phyloP scores from a whole-genome alignment of 129 eudicot genomes.

The Logfia minima region DNA sequence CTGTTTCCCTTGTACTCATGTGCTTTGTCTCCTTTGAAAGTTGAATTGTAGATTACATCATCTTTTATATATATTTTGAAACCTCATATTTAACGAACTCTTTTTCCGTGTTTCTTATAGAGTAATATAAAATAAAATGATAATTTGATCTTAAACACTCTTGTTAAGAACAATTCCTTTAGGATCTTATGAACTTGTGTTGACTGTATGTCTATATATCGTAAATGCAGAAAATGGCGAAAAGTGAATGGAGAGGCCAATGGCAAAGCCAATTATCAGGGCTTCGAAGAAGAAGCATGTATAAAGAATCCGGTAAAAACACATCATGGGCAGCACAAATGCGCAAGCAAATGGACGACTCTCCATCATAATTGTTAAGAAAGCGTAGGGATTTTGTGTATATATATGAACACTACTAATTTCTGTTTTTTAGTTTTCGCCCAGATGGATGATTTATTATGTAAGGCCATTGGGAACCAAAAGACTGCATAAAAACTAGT shows the following conservation, averaged over 20 bases:
- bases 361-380: conserved; percentile 32
- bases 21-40: neutral
- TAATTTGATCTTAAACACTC: neutral
- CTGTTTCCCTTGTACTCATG: neutral
- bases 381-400: conserved; percentile 17
- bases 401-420: conserved; percentile 24
- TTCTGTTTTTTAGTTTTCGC: neutral
- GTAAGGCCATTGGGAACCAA: neutral
- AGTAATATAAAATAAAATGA: neutral
- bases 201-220: neutral
- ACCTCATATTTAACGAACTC: neutral
- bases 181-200: neutral
- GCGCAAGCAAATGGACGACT: conserved; percentile 59
- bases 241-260: conserved; percentile 66
- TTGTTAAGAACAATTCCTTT: neutral
- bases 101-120: neutral
- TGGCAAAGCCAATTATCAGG: conserved; percentile 81
- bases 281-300: conserved; percentile 66
- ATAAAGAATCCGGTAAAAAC: conserved; percentile 47
- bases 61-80: neutral
- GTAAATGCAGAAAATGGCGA: conserved; percentile 48
- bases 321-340: conserved; percentile 87
- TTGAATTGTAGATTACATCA: neutral
- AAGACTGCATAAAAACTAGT: neutral
- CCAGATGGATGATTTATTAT: neutral